These are phyloP conservation scores for Cladosporium sp. DNA, from an alignment of 2,329 filamentous ascomycete genomes.

Conservation along the genomic window DNA sequence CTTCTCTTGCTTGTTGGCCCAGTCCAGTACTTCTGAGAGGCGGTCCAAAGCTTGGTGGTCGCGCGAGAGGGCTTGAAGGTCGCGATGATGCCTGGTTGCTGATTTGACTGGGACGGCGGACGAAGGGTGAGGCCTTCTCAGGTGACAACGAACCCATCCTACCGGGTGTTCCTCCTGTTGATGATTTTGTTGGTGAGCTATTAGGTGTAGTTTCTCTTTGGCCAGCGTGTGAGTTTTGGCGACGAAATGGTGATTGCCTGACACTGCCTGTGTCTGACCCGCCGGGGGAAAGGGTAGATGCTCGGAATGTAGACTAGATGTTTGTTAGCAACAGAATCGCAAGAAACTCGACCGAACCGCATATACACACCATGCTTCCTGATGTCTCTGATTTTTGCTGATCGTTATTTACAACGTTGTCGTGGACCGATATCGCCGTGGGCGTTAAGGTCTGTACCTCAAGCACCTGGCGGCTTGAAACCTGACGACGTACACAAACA, in stretches of 20 bases:
- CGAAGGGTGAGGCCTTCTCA: conserved; percentile 32
- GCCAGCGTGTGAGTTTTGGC: conserved; percentile 39
- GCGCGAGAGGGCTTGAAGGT: conserved; percentile 32
- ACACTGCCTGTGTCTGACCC: conserved; percentile 12
- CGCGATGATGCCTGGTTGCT: conserved; percentile 26
- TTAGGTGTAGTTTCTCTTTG: conserved; percentile 14
- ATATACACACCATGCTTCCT: conserved; percentile 9
- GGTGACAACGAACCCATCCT: conserved; percentile 6
- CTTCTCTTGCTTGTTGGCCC: conserved; percentile 19
- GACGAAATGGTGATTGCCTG: conserved; percentile 30
- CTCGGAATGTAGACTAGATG: conserved; percentile 9
- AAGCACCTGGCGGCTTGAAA: background rate
- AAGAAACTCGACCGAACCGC: too few relatives aligned
- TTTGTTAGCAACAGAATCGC: background rate
- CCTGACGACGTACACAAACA: conserved; percentile 3
- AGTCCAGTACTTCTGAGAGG: conserved; percentile 19
- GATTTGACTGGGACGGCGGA: conserved; percentile 31
- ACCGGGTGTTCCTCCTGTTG: background rate
- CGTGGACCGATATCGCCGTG: conserved; percentile 2
- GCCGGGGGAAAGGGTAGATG: conserved; percentile 3
- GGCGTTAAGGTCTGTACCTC: background rate
- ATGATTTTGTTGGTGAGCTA: conserved; percentile 23
- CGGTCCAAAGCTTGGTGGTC: conserved; percentile 29
- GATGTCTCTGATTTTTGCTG: conserved; percentile 3
- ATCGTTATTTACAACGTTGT: conserved; percentile 3